A percentile compares a stretch with the other conserved stretches of the same genome.
Evolutionary conservation across 139 green algal species (phyloP).

Genomic region (Edaphochlamys debaryana): DNA sequence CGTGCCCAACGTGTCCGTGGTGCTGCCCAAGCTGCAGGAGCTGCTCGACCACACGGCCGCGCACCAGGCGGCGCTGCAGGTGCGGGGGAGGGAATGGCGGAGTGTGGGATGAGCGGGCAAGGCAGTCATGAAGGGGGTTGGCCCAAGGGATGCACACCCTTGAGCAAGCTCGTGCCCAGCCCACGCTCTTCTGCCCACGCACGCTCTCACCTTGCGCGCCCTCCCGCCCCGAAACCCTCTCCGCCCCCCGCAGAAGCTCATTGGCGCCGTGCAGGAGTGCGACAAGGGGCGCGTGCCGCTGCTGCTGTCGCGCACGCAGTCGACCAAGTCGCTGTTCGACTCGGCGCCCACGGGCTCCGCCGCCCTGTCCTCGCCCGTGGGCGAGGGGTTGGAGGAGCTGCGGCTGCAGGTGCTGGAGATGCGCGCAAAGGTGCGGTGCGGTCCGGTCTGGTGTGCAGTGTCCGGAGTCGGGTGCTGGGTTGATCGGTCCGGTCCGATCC

Average conservation of each 20-base stretch:
- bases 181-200: too few relatives aligned
- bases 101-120: not conserved
- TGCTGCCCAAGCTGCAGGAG: slow-evolving; percentile 70
- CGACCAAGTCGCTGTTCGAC: slow-evolving; percentile 30
- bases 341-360: too few relatives aligned
- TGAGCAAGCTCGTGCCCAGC: too few relatives aligned
- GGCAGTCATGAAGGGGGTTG: not conserved
- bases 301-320: slow-evolving; percentile 49
- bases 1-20: slow-evolving; percentile 26
- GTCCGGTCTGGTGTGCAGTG: not conserved
- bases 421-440: slow-evolving; percentile 1
- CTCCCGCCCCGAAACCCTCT: too few relatives aligned
- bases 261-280: slow-evolving; percentile 59
- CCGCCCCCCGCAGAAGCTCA: slow-evolving; percentile 50
- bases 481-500: too few relatives aligned
- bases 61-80: slow-evolving; percentile 44
- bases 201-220: too few relatives aligned
- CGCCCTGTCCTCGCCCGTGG: too few relatives aligned
- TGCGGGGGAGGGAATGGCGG: not conserved
- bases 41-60: slow-evolving; percentile 63
- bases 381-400: slow-evolving; percentile 19
- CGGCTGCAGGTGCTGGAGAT: slow-evolving; percentile 12
- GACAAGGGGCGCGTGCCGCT: slow-evolving; percentile 65
- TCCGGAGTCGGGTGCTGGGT: not conserved
- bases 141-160: too few relatives aligned